Evolutionary conservation across 345 rosid species (phyloP), one percentile per base, ranked within the genome.

Genomic region (Crucihimalaya himalaica): DNA sequence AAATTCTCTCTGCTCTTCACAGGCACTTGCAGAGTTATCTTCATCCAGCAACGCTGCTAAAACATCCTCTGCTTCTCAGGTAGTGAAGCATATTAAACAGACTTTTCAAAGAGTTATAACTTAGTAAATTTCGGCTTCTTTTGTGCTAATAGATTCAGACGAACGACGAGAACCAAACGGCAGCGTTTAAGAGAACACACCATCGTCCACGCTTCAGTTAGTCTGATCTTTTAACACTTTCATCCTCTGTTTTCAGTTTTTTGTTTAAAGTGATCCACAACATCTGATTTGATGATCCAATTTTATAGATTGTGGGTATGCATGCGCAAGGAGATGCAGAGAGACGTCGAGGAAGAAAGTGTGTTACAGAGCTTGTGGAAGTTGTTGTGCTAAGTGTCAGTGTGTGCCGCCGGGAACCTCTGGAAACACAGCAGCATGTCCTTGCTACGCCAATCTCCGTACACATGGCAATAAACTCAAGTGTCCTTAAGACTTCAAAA

Each of bases 341-440:
- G 79, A 81, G 78, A 78, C 93, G 47, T 82, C 86, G 1, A 70
- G 85, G 73, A 77, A 78, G 73, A 81, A 86, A 45, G 72, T 85
- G 64, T 88, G 94, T 79, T 51, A 82, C 48, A 66, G 89, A 68
- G 89, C 89, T 1, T 88, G 93, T 78, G 86, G 83, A 58, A 85
- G 86, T 14, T 88, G 93, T 78, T 88, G 93, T 68, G 76, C 28
- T 12, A 77, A 81, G 77, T 86, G 93, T 81, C 79, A 75, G 62
- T 88, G 93, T 70, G 93, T 88, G 19, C 93, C 90, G 1, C 84
- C 87, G 5, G 93, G 93, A 35, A 86, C 88, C 51, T 86, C 71
- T 25, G 86, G 88, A 21, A 77, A 84, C 79, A 78, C 68, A 68
- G 69, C 50, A 15, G 35, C 81, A 45, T 86, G 90, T 81, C 90